phyloP scores from a whole-genome alignment of 1,284 basidiomycete species.

The Cryptococcus neoformans region DNA sequence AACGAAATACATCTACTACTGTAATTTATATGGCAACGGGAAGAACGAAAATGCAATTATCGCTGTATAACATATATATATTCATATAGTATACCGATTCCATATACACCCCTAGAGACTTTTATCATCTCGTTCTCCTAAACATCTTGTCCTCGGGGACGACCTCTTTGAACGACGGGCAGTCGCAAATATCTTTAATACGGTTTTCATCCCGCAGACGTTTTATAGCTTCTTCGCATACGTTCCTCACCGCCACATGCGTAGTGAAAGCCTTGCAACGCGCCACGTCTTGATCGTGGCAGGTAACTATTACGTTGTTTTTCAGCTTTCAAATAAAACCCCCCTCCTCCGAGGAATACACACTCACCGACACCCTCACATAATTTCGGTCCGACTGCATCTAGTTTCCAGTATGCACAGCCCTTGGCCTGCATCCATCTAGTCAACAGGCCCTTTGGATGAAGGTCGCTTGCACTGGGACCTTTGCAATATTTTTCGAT shows the following conservation, averaged over 20 bases:
- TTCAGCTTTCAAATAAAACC: too few species aligned
- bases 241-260: constrained; percentile 17
- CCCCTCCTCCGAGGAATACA: too few species aligned
- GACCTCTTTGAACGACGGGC: constrained; percentile 2
- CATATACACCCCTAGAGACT: too few species aligned
- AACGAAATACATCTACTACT: too few species aligned
- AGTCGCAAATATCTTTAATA: constrained; percentile 10
- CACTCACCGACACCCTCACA: too few species aligned
- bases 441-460: constrained; percentile 33
- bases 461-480: constrained; percentile 9
- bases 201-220: constrained; percentile 4
- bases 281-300: constrained; percentile 18
- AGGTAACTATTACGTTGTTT: constrained; percentile 9
- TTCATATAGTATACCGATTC: too few species aligned
- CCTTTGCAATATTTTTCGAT: constrained; percentile 25
- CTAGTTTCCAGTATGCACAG: constrained; percentile 19
- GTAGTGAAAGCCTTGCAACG: constrained; percentile 10
- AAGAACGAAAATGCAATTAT: too few species aligned
- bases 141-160: not conserved
- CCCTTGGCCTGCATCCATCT: constrained; percentile 16
- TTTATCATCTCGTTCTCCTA: too few species aligned
- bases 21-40: too few species aligned
- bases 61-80: too few species aligned
- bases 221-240: constrained; percentile 21
- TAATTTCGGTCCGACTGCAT: not conserved